Evolutionary conservation across 805 yeast genomes (phyloP), one percentile per base, ranked within the genome.

Genomic region (Saccharomycopsis malanga): DNA sequence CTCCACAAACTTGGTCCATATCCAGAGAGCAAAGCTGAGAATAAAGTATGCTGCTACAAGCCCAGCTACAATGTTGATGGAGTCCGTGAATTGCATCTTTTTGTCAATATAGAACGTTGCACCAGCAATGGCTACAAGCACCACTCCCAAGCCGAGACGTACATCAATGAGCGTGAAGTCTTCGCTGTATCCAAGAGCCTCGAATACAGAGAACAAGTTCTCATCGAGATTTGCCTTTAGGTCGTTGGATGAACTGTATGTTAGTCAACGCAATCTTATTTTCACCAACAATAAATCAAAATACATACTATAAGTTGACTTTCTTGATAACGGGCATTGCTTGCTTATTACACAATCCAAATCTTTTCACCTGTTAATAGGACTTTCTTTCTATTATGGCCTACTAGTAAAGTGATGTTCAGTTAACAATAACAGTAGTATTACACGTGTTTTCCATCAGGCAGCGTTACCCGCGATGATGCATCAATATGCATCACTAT

Each of bases 191-290:
- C 77, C 79, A 10, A 76, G 57, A 34, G 62, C 62, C 27, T 65
- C 65, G 45, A 77, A 57, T 1, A 67, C 64, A 2, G 53, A 57
- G 4, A 73, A 60, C 29, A 77, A 61, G 30, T 67, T 66, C 12
- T 76, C 81, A 56, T 77, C 82, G 14, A 71, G 62, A 34, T 73
- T 71, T 17, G 65, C 66, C 52, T 74, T 70, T 54, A 77, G 63
- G 3, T 74, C 77, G 12, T 60, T 56, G 3, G 69, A 68, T 1
- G 81, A 75, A 57, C 76, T 67, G 44, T 21, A 30, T 7, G 17
- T 15, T 5, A 15, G 43, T 39, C 27, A 39, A 34, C 27, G 7
- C 30, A 10, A 45, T 34, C 14, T 45, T 45, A 4, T 20, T 48
- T 15, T 48, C 39, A 20, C 10, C 30, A 27, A 27, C 10, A 7